Evolutionary conservation across 2,329 filamentous ascomycete genomes (phyloP), one percentile per base, ranked within the genome.

Genomic region (Aspergillus pseudotamarii): DNA sequence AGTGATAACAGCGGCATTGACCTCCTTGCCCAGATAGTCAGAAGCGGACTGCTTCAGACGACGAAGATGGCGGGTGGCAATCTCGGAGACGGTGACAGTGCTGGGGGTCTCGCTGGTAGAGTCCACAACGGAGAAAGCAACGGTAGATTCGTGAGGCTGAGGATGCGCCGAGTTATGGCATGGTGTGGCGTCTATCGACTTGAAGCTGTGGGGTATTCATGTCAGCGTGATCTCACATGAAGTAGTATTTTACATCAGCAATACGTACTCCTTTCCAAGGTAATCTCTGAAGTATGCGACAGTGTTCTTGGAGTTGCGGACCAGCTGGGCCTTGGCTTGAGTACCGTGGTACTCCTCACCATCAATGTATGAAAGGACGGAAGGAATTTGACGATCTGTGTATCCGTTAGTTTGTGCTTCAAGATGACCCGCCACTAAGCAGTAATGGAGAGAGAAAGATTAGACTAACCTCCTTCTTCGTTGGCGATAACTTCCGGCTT

Each of bases 401-500:
- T 34, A 58, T 60, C 45, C 28, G 63, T 71, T 65, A 68, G 57
- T 61, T 69, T 64, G 64, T 64, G 62, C 46, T 57, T 57, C 50
- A 45, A 12, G 43, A 58, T 26, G 28, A 38, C n/a, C 32, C 28
- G 48, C 28, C 48, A 51, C 28, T 4, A 34, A 32, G 9, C 48
- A 51, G 28, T 10, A 21, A 53, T 54, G 23, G 36, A 14, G 9
- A 21, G 45, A 16, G 38, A 23, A 30, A 28, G 23, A 14, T 16
- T 45, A 38, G 45, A 69, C 65, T 26, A 53, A 69, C 92, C 92
- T 85, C 95, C 95, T 77, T 98, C 95, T 84, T 98, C 95, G 82
- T 99, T 98, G 76, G 95, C 95, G 82, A 99, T 98, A 68, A 99
- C 94, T 79, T 97, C 93, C 68, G 93, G 90, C 85, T 96, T 96